Base-by-base conservation (phyloP, 1,284 basidiomycete genomes). In the Xanthoconium separans region DNA sequence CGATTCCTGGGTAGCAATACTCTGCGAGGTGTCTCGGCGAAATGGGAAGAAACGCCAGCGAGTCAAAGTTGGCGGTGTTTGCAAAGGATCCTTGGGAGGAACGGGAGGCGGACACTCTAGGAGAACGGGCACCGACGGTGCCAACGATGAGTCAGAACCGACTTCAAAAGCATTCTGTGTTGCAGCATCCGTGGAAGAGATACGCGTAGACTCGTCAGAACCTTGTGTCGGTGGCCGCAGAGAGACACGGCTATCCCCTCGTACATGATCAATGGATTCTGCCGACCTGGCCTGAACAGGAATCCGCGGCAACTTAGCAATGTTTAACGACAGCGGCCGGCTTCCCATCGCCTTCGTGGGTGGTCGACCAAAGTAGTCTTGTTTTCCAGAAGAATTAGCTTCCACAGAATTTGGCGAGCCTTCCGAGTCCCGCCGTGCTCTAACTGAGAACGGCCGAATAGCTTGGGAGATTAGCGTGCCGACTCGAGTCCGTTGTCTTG, bases 21-120 rank as follows among this genome's bases (percentile, higher is more conserved):
- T 72, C 57, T 57, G 73, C 36, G 61, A 73, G 45, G 58, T 61
- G 51, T 62, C 72, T 56, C 43, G 73, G 70, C 56, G 79, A 69
- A 74, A 87, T 0, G 84, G 81, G 6, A 85, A 70, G 59, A 87
- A 81, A 10, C 79, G 77, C 83, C 84, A 84, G n/a, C 77, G 75
- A 41, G 65, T 73, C n/a, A 71, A 63, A 12, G 66, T 55, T 36
- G 66, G 62, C 11, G 60, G 65, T 20, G 61, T 59, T n/a, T 61
- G 61, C 36, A 60, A 46, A 40, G 56, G 51, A 57, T 71, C 71
- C 53, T 72, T 72, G n/a, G 73, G 69, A 24, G 69, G 61, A 46
- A 65, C 45, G 51, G 59, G 57, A 46, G 64, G 56, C 51, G 59
- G 68, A 20, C 22, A 50, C 7, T 72, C 68, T 15, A 37, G 31